A percentile compares a stretch with the other conserved stretches of the same genome.
phyloP scores from a whole-genome alignment of 2,329 filamentous ascomycete genomes.

The Cytospora piceae region DNA sequence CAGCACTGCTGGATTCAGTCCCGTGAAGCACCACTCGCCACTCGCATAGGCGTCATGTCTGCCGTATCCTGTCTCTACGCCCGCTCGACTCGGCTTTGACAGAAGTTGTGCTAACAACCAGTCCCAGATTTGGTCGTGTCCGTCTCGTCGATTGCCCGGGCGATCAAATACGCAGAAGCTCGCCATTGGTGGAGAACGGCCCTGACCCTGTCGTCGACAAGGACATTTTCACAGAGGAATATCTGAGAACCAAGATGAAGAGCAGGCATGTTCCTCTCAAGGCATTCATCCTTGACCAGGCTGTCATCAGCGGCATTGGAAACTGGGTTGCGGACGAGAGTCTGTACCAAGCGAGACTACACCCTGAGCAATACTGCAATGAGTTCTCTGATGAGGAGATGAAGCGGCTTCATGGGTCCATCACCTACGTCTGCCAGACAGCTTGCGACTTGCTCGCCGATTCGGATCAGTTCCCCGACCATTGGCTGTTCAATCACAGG shows the following conservation, averaged over 20 bases:
- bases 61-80: background rate
- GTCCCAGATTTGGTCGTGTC: conserved; percentile 66
- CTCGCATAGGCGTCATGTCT: background rate
- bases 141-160: conserved; percentile 81
- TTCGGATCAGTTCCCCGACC: conserved; percentile 78
- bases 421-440: conserved; percentile 78
- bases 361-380: conserved; percentile 92
- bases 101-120: background rate
- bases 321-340: conserved; percentile 98
- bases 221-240: conserved; percentile 75
- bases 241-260: conserved; percentile 71
- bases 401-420: conserved; percentile 69
- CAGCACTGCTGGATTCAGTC: background rate
- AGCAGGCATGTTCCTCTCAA: conserved; percentile 87
- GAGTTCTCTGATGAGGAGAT: conserved; percentile 76
- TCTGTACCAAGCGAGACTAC: conserved; percentile 83
- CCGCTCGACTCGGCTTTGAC: background rate
- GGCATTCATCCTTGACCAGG: conserved; percentile 84
- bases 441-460: conserved; percentile 81
- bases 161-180: conserved; percentile 72
- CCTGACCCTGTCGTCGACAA: conserved; percentile 89
- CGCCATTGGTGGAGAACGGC: conserved; percentile 87
- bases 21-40: background rate
- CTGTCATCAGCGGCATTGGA: conserved; percentile 86
- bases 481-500: conserved; percentile 87